These are phyloP conservation scores for Trichomonas vaginalis DNA, from an alignment of 208 protist species.

Conservation along the genomic window DNA sequence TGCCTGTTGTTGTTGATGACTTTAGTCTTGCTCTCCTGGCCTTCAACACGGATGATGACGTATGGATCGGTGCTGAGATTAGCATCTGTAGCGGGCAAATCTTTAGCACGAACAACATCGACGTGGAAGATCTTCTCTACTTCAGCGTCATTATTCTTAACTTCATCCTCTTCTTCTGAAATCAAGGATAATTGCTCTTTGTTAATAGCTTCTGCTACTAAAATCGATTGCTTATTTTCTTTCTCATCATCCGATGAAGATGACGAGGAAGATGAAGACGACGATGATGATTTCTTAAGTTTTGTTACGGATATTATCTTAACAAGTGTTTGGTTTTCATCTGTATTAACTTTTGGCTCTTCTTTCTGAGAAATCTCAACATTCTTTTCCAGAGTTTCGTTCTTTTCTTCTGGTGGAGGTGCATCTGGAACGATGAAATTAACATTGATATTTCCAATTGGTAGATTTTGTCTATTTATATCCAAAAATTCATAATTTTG, in stretches of 20 bases:
- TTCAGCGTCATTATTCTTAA: not conserved
- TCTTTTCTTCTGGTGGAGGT: too few species aligned
- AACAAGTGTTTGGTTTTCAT: too few species aligned
- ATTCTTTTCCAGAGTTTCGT: too few species aligned
- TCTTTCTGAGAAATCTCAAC: not conserved
- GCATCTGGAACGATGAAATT: too few species aligned
- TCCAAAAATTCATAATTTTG: too few species aligned
- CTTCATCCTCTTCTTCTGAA: not conserved
- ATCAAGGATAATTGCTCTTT: not conserved
- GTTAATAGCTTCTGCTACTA: not conserved
- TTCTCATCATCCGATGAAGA: not conserved
- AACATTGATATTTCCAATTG: too few species aligned
- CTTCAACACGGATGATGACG: not conserved
- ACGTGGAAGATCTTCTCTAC: not conserved
- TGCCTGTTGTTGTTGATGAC: not conserved
- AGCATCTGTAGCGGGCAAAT: not conserved
- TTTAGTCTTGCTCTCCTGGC: not conserved
- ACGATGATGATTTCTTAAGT: not conserved
- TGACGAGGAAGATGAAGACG: not conserved
- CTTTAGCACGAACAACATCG: not conserved
- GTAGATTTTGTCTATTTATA: too few species aligned
- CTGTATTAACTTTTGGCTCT: too few species aligned
- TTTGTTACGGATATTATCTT: not conserved
- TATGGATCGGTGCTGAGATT: not conserved
- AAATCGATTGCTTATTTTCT: not conserved